phyloP scores from a whole-genome alignment of 495 filamentous ascomycete genomes.

The Penicillium daleae region DNA sequence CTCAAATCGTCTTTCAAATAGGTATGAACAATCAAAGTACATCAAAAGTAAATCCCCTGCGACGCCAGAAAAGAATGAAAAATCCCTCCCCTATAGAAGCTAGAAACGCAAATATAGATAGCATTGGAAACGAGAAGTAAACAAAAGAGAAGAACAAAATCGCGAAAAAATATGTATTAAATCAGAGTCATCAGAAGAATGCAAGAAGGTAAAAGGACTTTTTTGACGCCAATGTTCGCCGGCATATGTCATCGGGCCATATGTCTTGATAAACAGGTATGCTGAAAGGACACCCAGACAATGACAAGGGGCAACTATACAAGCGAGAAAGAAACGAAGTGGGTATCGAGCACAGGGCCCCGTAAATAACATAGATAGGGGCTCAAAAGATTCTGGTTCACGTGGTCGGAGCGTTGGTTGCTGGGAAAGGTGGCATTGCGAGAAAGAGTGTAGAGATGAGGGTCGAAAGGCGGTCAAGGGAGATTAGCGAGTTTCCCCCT shows the following conservation, averaged over 20 bases:
- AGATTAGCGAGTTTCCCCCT: conserved; percentile 16
- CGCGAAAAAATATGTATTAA: conserved; percentile 15
- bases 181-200: conserved; percentile 23
- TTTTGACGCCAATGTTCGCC: conserved; percentile 36
- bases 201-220: conserved; percentile 30
- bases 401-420: conserved; percentile 11
- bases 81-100: conserved; percentile 20
- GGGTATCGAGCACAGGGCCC: conserved; percentile 37
- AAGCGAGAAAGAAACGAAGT: conserved; percentile 34
- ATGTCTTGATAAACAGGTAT: conserved; percentile 28
- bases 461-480: conserved; percentile 8
- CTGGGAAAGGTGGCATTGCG: conserved; percentile 5
- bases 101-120: conserved; percentile 12
- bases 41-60: conserved; percentile 24
- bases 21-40: conserved; percentile 35
- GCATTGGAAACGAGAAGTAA: conserved; percentile 6
- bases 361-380: conserved; percentile 15
- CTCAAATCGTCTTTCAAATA: conserved; percentile 15
- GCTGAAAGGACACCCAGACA: conserved; percentile 27
- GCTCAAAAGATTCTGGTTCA: conserved; percentile 27
- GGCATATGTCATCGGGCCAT: conserved; percentile 27
- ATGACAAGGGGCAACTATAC: conserved; percentile 33
- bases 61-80: conserved; percentile 27
- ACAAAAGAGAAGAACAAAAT: conserved; percentile 11
- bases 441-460: conserved; percentile 3